Evolutionary conservation across 306 rosid genomes (phyloP).

Genomic region (Fragaria ananassa): DNA sequence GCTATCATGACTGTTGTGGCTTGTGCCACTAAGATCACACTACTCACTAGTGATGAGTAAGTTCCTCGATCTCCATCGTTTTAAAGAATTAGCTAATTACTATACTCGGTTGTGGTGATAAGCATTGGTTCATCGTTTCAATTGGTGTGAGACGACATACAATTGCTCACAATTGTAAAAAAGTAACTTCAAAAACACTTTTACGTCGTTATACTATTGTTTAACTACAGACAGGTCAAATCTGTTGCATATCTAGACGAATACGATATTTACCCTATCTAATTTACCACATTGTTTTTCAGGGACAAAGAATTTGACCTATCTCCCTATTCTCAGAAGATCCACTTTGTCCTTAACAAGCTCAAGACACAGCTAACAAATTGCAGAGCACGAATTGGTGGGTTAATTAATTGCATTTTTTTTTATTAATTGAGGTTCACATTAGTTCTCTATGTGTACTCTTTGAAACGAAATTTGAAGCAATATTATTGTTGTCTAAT

Average conservation of each 20-base stretch:
- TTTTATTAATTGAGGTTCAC: not conserved
- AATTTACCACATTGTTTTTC: not conserved
- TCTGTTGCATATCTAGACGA: too few relatives aligned
- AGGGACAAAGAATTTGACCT: constrained; percentile 43
- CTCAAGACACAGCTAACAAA: constrained; percentile 30
- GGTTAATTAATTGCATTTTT: not conserved
- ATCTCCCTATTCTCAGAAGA: constrained; percentile 46
- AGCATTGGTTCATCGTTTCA: too few relatives aligned
- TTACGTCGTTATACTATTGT: too few relatives aligned
- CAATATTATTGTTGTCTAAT: not conserved
- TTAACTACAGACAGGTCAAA: too few relatives aligned
- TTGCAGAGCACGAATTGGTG: constrained; percentile 37
- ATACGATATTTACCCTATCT: too few relatives aligned
- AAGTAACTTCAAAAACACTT: too few relatives aligned
- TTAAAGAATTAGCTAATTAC: not conserved
- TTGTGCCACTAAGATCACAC: constrained; percentile 39
- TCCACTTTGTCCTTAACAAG: constrained; percentile 37
- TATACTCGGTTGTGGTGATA: too few relatives aligned
- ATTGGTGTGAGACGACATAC: too few relatives aligned
- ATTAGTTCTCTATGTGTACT: too few relatives aligned
- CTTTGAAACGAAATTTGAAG: not conserved
- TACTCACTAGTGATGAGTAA: constrained; percentile 42
- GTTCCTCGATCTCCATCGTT: not conserved
- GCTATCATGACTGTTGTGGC: constrained; percentile 46
- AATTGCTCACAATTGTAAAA: too few relatives aligned